A percentile compares a stretch with the other conserved stretches of the same genome.
phyloP scores from a whole-genome alignment of 2,329 filamentous ascomycete species.

The Fusarium sp. region DNA sequence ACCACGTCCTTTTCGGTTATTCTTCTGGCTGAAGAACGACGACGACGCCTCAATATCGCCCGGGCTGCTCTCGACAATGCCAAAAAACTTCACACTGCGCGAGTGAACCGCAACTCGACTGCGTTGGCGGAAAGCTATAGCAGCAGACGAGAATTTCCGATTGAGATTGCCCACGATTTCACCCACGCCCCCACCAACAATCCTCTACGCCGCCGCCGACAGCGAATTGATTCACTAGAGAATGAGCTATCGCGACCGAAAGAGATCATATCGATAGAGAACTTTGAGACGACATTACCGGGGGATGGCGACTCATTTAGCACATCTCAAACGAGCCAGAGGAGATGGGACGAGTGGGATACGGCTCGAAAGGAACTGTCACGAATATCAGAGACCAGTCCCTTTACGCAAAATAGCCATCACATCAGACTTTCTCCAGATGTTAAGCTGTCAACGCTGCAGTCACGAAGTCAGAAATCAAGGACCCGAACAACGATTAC shows the following conservation, averaged over 20 bases:
- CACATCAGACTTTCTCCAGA: constrained; percentile 34
- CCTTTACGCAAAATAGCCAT: constrained; percentile 33
- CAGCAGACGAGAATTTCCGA: constrained; percentile 41
- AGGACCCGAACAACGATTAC: background rate
- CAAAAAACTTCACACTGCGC: constrained; percentile 60
- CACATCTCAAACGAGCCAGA: constrained; percentile 25
- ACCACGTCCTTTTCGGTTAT: constrained; percentile 69
- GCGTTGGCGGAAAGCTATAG: constrained; percentile 45
- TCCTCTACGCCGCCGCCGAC: constrained; percentile 48
- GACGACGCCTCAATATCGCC: constrained; percentile 65
- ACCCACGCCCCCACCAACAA: constrained; percentile 38
- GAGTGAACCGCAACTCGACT: constrained; percentile 48
- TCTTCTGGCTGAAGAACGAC: constrained; percentile 67
- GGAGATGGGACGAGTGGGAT: constrained; percentile 46
- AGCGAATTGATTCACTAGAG: constrained; percentile 26
- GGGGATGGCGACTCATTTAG: background rate
- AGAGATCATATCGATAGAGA: constrained; percentile 7
- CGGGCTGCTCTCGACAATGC: constrained; percentile 65
- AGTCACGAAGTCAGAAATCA: background rate
- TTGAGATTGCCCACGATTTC: constrained; percentile 46
- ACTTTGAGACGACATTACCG: constrained; percentile 18
- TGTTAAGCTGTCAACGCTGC: constrained; percentile 11
- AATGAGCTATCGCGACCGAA: background rate
- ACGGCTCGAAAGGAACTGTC: constrained; percentile 42
- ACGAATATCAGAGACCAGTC: constrained; percentile 29